Percentiles rank a stretch among this genome's conserved stretches.
Conservation (phyloP, 108 stramenopile genomes). For the Nitzschia sp. region DNA sequence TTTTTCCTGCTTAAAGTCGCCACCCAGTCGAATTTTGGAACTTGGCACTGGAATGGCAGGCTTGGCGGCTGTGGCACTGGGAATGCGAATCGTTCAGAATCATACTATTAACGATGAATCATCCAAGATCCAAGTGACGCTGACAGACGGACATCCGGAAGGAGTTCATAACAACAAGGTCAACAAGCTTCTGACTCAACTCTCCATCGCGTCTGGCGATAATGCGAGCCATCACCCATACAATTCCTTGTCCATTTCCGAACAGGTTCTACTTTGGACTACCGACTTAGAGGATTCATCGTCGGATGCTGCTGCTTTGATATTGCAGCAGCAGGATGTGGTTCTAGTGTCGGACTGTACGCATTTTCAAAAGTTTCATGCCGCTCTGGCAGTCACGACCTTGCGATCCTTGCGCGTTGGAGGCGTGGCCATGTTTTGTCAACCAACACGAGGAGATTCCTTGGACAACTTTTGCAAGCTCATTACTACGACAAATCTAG, state of each 20-base stretch:
- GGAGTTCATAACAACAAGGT: slow-evolving; percentile 66
- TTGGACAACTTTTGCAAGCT: slow-evolving; percentile 55
- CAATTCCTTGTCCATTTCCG: slow-evolving; percentile 21
- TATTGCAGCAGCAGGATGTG: slow-evolving; percentile 15
- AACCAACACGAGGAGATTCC: slow-evolving; percentile 71
- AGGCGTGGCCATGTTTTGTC: slow-evolving; percentile 69
- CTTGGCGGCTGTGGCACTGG: slow-evolving; percentile 58
- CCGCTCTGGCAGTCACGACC: slow-evolving; percentile 56
- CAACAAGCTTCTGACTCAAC: slow-evolving; percentile 42
- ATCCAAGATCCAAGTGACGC: slow-evolving; percentile 34
- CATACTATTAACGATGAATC: neutral
- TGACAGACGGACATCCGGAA: slow-evolving; percentile 80
- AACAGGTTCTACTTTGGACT: slow-evolving; percentile 58
- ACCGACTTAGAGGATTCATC: slow-evolving; percentile 15
- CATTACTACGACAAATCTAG: slow-evolving; percentile 23
- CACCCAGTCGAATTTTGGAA: slow-evolving; percentile 46
- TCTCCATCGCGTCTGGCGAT: neutral
- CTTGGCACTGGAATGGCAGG: slow-evolving; percentile 86
- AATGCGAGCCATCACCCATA: slow-evolving; percentile 9
- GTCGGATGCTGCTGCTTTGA: neutral
- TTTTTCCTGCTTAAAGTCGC: neutral
- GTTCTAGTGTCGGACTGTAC: slow-evolving; percentile 74
- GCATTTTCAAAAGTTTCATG: slow-evolving; percentile 85
- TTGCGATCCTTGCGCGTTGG: slow-evolving; percentile 52
- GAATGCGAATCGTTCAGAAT: neutral